Conservation (phyloP, 1,284 basidiomycete species). For the Bjerkandera adusta region DNA sequence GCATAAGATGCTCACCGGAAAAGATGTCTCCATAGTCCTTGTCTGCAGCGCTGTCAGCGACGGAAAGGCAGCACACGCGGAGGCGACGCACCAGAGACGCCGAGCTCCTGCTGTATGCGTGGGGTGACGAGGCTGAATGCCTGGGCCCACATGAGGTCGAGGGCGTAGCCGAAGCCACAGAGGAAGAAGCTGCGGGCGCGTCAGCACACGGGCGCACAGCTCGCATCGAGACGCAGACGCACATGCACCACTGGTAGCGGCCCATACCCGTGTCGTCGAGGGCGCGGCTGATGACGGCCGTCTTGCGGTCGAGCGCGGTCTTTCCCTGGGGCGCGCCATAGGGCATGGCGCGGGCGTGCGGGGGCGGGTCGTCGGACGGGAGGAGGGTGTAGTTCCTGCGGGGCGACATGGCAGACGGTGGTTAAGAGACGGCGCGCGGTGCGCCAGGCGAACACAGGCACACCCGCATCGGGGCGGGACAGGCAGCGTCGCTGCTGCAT, state of each 20-base stretch:
- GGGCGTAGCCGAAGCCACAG: constrained; percentile 15
- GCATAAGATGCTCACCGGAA: constrained; percentile 1
- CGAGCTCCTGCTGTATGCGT: constrained; percentile 15
- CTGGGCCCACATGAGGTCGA: constrained; percentile 17
- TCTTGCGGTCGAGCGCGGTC: constrained; percentile 10
- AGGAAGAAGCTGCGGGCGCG: constrained; percentile 11
- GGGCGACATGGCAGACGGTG: no score
- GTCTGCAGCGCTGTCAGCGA: constrained; percentile 3
- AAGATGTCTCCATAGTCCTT: constrained; percentile 16
- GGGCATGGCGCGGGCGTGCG: no score
- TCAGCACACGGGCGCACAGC: neutral
- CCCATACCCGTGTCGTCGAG: constrained; percentile 16
- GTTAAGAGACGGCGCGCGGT: no score
- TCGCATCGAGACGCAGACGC: neutral
- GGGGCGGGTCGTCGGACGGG: no score
- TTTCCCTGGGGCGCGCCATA: no score
- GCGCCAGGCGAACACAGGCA: no score
- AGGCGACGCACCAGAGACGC: constrained; percentile 6
- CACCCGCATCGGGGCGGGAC: no score
- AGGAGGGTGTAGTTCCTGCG: no score
- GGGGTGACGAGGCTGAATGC: constrained; percentile 15
- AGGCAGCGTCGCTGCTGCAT: no score
- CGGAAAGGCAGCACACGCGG: neutral
- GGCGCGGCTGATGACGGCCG: constrained; percentile 11
- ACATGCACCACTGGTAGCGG: constrained; percentile 19